Base-by-base conservation (phyloP, 306 rosid genomes). In the Psophocarpus tetragonolobus region DNA sequence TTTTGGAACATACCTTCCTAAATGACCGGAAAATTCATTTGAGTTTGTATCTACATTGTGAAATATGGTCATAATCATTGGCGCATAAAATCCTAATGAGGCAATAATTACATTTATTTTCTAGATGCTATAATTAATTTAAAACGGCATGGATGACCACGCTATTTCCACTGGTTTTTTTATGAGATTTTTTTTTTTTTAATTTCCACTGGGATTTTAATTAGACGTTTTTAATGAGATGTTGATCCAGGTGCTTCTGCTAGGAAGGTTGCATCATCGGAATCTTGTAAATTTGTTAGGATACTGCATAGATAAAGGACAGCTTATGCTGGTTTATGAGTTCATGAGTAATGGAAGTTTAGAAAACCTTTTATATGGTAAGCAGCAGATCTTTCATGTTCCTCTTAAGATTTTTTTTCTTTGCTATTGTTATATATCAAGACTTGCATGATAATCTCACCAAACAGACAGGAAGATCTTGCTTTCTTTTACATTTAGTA, bases 301-400 rank as follows among this genome's bases (percentile, higher is more conserved):
- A 50, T 92, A 87, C 66, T 90, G 93, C 84, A 89, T 92, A 70
- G 97, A 92, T 81, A 92, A 87, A 82, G 95, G 97, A 56, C 90
- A 87, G 65, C 87, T 32, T 47, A 88, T 92, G 85, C 68, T 92
- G 74, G 79, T 92, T 68, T 92, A 90, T 15, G 89, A 92, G 87
- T 90, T 90, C 85, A 88, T 92, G 97, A 88, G 95, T 78, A 92
- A 87, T 44, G 95, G 95, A 63, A 92, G 95, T 85, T 80, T 92
- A 71, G 91, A 83, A 32, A 88, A 81, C 76, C 87, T 87, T 82
- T 84, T 92, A 50, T 87, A 92, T 73, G 83, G 97, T 88, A 81
- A 81, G 87, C 48, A 56, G 70, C 58, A 53, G 66, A 69, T 63
- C 38, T 48, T 78, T 12, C 66, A 51, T 47, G 68, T 62, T 62